phyloP scores from a whole-genome alignment of 106 monocot species.

The Allium cepa region DNA sequence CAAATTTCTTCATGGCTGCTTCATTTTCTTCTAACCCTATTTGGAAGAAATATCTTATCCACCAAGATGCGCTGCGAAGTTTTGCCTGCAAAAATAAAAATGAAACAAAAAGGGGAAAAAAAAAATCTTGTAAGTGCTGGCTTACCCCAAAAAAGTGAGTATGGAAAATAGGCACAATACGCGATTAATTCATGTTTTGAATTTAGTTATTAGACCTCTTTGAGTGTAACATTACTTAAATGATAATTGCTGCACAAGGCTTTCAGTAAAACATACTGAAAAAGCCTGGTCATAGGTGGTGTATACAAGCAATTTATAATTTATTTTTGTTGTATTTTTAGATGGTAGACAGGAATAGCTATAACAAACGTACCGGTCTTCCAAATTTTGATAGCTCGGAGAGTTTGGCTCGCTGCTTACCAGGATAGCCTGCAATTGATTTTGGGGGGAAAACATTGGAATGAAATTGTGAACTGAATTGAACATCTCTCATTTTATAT shows the following conservation, averaged over 20 bases:
- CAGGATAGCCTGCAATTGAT: slow-evolving; percentile 50
- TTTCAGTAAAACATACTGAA: neutral
- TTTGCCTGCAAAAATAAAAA: slow-evolving; percentile 36
- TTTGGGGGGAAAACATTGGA: neutral
- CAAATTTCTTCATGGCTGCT: slow-evolving; percentile 59
- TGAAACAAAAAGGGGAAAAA: neutral
- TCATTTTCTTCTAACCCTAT: slow-evolving; percentile 65
- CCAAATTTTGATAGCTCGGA: slow-evolving; percentile 82
- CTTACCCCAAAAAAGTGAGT: too few species aligned
- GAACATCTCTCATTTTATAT: neutral
- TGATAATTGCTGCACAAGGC: too few species aligned
- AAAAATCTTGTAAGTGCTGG: neutral
- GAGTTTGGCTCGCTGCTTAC: slow-evolving; percentile 62
- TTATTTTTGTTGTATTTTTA: too few species aligned
- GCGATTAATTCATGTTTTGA: too few species aligned
- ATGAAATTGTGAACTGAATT: neutral
- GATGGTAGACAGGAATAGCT: too few species aligned
- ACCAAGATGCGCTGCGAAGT: slow-evolving; percentile 65
- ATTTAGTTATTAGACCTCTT: too few species aligned
- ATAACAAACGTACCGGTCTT: slow-evolving; percentile 53
- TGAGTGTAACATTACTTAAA: too few species aligned
- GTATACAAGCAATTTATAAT: too few species aligned
- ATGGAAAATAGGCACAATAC: too few species aligned
- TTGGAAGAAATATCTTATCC: slow-evolving; percentile 63
- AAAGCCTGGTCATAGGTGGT: neutral